Evolutionary conservation across 108 stramenopile species (phyloP).

Genomic region (Nitzschia palea): DNA sequence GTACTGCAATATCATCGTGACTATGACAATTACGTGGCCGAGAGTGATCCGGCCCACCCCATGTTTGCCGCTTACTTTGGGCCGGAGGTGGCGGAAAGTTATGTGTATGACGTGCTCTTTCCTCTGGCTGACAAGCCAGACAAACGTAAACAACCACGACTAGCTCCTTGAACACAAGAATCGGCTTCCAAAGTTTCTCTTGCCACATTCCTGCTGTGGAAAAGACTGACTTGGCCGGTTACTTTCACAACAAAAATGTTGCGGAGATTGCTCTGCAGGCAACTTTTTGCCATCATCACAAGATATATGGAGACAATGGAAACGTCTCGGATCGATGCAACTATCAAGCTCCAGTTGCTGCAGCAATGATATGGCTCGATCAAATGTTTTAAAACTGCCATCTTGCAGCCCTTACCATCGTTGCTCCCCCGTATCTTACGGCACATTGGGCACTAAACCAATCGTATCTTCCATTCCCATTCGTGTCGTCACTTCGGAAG

Average conservation of each 20-base stretch:
- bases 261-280: too few relatives aligned
- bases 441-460: conserved; percentile 39
- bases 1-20: conserved; percentile 1
- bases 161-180: not conserved
- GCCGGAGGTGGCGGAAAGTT: conserved; percentile 41
- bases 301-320: too few relatives aligned
- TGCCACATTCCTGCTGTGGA: not conserved
- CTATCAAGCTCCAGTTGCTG: too few relatives aligned
- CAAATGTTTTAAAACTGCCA: too few relatives aligned
- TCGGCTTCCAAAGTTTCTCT: not conserved
- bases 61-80: conserved; percentile 60
- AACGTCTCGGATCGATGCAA: too few relatives aligned
- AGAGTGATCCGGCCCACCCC: conserved; percentile 67
- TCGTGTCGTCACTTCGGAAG: conserved; percentile 61
- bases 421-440: too few relatives aligned
- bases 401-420: too few relatives aligned
- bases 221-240: not conserved
- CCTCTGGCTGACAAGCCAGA: conserved; percentile 13
- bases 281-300: too few relatives aligned
- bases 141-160: not conserved
- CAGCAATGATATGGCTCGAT: too few relatives aligned
- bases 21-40: conserved; percentile 47
- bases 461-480: conserved; percentile 62
- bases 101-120: conserved; percentile 63
- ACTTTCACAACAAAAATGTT: too few relatives aligned